Percentiles rank a stretch among this genome's conserved stretches.
Evolutionary conservation across 2,329 filamentous ascomycete species (phyloP).

Genomic region (Fusarium albosuccineum): DNA sequence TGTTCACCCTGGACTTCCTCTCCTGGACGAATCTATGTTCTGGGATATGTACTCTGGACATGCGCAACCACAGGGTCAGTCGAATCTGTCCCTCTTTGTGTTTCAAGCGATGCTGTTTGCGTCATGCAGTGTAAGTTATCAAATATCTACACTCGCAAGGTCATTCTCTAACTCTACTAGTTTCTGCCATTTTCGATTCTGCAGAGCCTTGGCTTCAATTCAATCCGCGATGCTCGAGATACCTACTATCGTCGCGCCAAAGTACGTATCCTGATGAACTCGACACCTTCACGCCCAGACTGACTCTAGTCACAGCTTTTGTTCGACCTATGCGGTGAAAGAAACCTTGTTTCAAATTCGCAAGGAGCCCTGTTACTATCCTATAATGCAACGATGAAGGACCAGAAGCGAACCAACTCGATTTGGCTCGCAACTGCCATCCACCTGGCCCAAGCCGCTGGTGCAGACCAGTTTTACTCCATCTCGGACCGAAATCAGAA

Average conservation of each 20-base stretch:
- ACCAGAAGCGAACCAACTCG: constrained; percentile 23
- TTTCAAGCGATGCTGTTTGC: constrained; percentile 35
- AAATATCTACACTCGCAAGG: rapidly evolving
- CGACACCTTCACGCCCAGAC: neutral
- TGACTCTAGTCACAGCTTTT: constrained; percentile 9
- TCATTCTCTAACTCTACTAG: constrained; percentile 8
- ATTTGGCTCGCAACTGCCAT: constrained; percentile 33
- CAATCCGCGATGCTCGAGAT: constrained; percentile 14
- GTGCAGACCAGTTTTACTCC: constrained; percentile 21
- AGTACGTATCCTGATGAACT: neutral
- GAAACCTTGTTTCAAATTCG: constrained; percentile 10
- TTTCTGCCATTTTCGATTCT: constrained; percentile 19
- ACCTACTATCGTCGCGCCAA: constrained; percentile 33
- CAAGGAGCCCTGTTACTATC: constrained; percentile 27
- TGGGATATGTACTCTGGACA: constrained; percentile 22
- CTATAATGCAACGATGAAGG: constrained; percentile 28
- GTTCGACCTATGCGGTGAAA: constrained; percentile 25
- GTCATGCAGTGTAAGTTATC: constrained; percentile 22
- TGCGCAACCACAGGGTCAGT: neutral
- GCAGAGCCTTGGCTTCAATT: constrained; percentile 22
- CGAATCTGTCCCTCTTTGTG: constrained; percentile 18
- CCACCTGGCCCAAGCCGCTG: constrained; percentile 22
- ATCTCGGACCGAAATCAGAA: constrained; percentile 4
- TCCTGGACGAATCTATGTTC: constrained; percentile 22
- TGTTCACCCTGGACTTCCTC: constrained; percentile 27